These are phyloP conservation scores for Amborella trichopoda DNA, from an alignment of 164 flowering plant species.

Conservation along the genomic window DNA sequence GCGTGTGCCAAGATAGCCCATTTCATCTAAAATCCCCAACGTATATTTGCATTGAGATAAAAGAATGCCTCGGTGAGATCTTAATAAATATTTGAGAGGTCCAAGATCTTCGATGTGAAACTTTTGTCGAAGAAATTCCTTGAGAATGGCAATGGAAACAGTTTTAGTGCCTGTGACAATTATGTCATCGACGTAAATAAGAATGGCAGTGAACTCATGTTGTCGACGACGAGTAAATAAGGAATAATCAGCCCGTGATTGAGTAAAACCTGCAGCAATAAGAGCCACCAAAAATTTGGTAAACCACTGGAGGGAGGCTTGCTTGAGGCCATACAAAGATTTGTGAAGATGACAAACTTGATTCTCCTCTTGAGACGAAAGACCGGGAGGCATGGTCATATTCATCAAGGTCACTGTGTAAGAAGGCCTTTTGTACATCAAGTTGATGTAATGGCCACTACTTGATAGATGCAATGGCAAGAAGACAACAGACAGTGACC, in stretches of 20 bases:
- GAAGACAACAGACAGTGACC: too few relatives aligned
- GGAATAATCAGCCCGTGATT: not conserved
- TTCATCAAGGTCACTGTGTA: too few relatives aligned
- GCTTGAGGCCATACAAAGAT: not conserved
- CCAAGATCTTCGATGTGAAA: not conserved
- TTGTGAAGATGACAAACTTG: not conserved
- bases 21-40: not conserved
- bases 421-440: not conserved
- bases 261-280: not conserved
- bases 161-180: not conserved
- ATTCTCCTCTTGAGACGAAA: not conserved
- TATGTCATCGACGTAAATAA: not conserved
- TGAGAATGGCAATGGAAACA: not conserved
- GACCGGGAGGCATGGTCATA: too few relatives aligned
- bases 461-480: not conserved
- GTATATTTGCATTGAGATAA: not conserved
- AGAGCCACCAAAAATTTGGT: not conserved
- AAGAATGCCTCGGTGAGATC: not conserved
- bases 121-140: not conserved
- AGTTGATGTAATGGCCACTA: not conserved
- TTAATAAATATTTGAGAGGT: not conserved
- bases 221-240: not conserved
- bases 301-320: not conserved
- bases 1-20: not conserved
- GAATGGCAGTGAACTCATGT: not conserved